Percentiles rank a stretch among this genome's conserved stretches.
phyloP scores from a whole-genome alignment of 352 stramenopile genomes.

The Phytophthora rubi region DNA sequence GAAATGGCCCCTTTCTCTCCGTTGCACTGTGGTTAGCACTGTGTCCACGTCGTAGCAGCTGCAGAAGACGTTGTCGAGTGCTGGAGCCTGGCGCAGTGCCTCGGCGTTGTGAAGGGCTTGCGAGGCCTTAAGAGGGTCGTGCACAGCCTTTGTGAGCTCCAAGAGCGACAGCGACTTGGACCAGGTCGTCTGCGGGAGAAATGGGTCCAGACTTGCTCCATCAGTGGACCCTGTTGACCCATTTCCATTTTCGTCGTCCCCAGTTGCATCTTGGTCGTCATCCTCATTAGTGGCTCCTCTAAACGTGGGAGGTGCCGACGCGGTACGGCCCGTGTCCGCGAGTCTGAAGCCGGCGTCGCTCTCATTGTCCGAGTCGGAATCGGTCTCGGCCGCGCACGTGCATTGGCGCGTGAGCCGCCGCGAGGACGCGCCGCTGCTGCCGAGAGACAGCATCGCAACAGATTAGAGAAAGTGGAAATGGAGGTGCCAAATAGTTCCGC shows the following conservation, averaged over 20 bases:
- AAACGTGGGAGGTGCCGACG: slow-evolving; percentile 18
- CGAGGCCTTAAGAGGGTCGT: slow-evolving; percentile 67
- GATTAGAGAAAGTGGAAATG: slow-evolving; percentile 18
- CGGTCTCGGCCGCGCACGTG: slow-evolving; percentile 73
- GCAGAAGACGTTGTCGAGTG: slow-evolving; percentile 80
- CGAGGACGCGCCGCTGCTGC: slow-evolving; percentile 9
- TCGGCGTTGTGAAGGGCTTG: slow-evolving; percentile 80
- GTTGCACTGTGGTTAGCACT: slow-evolving; percentile 64
- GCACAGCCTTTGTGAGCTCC: slow-evolving; percentile 41
- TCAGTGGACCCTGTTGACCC: slow-evolving; percentile 5
- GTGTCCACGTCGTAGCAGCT: slow-evolving; percentile 79
- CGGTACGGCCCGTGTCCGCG: slow-evolving; percentile 3
- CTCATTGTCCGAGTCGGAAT: slow-evolving; percentile 77
- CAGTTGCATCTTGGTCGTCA: not conserved
- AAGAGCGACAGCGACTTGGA: slow-evolving; percentile 42
- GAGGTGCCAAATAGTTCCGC: not conserved
- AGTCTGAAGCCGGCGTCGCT: slow-evolving; percentile 24
- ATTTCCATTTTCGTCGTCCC: slow-evolving; percentile 11
- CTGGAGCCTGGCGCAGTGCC: slow-evolving; percentile 59
- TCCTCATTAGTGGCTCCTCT: slow-evolving; percentile 2
- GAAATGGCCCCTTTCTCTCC: slow-evolving; percentile 58
- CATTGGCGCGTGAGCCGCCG: slow-evolving; percentile 56
- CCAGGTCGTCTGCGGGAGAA: slow-evolving; percentile 18
- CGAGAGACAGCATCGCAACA: slow-evolving; percentile 5
- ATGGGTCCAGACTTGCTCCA: slow-evolving; percentile 1